Percentiles rank a stretch among this genome's conserved stretches.
These are phyloP conservation scores for Abortiporus biennis DNA, from an alignment of 1,284 basidiomycete species.

Conservation along the genomic window DNA sequence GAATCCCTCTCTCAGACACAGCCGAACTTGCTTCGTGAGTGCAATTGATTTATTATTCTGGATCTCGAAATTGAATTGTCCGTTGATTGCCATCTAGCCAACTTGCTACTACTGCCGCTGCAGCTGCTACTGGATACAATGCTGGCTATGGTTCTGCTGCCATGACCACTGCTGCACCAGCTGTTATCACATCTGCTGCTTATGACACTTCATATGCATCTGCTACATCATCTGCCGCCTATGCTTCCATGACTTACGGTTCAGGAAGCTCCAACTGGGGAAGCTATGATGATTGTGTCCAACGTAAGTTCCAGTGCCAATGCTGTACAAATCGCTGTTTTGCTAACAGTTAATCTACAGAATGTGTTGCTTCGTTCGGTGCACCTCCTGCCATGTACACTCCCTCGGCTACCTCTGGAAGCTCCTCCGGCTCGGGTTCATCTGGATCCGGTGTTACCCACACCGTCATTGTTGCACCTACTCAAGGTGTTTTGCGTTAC, in stretches of 20 bases:
- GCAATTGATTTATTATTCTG: neutral
- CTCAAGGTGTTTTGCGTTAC: constrained; percentile 67
- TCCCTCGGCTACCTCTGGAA: constrained; percentile 31
- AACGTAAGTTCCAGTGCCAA: constrained; percentile 47
- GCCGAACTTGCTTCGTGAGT: constrained; percentile 19
- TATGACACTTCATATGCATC: constrained; percentile 10
- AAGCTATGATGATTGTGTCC: constrained; percentile 63
- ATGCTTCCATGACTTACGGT: constrained; percentile 40
- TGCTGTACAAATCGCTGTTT: neutral
- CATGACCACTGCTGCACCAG: constrained; percentile 1
- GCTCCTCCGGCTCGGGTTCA: constrained; percentile 13
- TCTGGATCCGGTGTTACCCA: constrained; percentile 44
- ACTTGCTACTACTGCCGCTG: no score
- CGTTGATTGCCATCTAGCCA: no score
- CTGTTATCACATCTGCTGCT: constrained; percentile 8
- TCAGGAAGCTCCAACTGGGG: constrained; percentile 59
- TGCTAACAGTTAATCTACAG: constrained; percentile 25
- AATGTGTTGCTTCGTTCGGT: constrained; percentile 60
- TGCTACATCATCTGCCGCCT: constrained; percentile 10
- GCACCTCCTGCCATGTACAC: constrained; percentile 33
- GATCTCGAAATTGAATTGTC: no score
- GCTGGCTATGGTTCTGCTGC: neutral
- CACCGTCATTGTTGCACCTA: constrained; percentile 72
- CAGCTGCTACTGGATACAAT: constrained; percentile 5
- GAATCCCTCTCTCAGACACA: constrained; percentile 31